Percentiles rank a stretch among this genome's conserved stretches.
These are phyloP conservation scores for Trametes cingulata DNA, from an alignment of 768 basidiomycete genomes.

Conservation along the genomic window DNA sequence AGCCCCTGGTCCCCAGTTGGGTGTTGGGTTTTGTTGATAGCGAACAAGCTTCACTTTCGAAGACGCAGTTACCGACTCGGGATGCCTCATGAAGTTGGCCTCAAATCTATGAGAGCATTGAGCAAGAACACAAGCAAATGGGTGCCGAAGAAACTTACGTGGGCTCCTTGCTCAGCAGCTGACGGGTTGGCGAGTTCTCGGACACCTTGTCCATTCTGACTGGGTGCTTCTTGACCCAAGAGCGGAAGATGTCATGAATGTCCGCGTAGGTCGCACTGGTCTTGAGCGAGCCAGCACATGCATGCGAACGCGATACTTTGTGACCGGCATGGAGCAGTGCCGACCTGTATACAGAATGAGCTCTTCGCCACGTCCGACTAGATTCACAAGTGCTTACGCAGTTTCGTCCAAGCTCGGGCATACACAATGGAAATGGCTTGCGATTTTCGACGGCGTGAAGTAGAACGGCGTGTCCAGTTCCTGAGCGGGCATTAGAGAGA, in stretches of 20 bases:
- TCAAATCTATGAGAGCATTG: conserved; percentile 40
- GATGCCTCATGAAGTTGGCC: conserved; percentile 80
- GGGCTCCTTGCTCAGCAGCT: conserved; percentile 67
- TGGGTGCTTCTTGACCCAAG: conserved; percentile 81
- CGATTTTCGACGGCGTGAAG: conserved; percentile 80
- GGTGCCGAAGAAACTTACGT: conserved; percentile 47
- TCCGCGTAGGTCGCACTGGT: conserved; percentile 74
- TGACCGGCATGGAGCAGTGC: conserved; percentile 88
- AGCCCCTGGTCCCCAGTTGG: conserved; percentile 89
- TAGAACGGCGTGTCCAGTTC: conserved; percentile 81
- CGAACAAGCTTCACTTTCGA: conserved; percentile 77
- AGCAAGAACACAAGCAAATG: neutral
- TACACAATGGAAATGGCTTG: conserved; percentile 79
- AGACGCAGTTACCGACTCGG: conserved; percentile 57
- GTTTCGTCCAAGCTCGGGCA: conserved; percentile 76
- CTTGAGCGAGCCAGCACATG: conserved; percentile 86
- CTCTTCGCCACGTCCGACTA: too few species aligned
- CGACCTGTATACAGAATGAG: conserved; percentile 50
- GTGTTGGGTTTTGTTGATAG: conserved; percentile 89
- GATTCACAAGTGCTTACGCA: conserved; percentile 51
- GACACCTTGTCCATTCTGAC: conserved; percentile 84
- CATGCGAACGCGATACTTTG: conserved; percentile 88
- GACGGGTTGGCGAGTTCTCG: conserved; percentile 66
- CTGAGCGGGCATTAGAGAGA: conserved; percentile 40
- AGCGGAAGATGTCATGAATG: conserved; percentile 81